A percentile compares a stretch with the other conserved stretches of the same genome.
phyloP scores from a whole-genome alignment of 2,329 filamentous ascomycete species.

The Claviceps sp. region DNA sequence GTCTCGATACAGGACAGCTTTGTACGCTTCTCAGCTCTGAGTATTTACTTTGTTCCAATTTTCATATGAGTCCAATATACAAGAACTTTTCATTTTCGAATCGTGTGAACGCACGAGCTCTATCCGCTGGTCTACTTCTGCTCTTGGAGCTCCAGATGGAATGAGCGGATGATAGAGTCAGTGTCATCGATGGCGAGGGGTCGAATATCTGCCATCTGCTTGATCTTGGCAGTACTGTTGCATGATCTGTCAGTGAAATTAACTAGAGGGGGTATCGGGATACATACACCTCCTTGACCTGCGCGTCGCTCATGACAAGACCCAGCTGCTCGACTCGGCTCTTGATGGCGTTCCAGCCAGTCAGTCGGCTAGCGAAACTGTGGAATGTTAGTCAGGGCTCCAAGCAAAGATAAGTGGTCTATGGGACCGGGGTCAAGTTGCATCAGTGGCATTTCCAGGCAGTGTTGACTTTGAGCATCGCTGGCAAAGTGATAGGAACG shows the following conservation, averaged over 20 bases:
- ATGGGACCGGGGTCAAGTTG: neutral
- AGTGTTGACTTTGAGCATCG: neutral
- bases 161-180: conserved; percentile 73
- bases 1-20: neutral
- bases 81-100: neutral
- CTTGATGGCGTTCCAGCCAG: conserved; percentile 95
- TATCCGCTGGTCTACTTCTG: neutral
- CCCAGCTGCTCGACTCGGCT: conserved; percentile 73
- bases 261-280: neutral
- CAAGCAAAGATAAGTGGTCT: too few species aligned
- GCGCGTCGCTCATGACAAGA: conserved; percentile 32
- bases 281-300: conserved; percentile 21
- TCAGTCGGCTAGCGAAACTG: conserved; percentile 31
- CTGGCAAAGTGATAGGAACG: neutral
- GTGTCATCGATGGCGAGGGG: conserved; percentile 81
- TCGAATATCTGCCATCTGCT: conserved; percentile 74
- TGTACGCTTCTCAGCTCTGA: too few species aligned
- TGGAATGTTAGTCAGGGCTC: neutral
- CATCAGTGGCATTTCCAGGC: neutral
- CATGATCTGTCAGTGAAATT: conserved; percentile 15
- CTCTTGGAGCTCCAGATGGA: conserved; percentile 38
- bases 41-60: neutral
- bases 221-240: conserved; percentile 54
- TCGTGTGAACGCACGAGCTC: neutral
- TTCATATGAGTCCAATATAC: neutral